Conservation (phyloP, 2,329 filamentous ascomycete species). For the Scorias spongiosa region DNA sequence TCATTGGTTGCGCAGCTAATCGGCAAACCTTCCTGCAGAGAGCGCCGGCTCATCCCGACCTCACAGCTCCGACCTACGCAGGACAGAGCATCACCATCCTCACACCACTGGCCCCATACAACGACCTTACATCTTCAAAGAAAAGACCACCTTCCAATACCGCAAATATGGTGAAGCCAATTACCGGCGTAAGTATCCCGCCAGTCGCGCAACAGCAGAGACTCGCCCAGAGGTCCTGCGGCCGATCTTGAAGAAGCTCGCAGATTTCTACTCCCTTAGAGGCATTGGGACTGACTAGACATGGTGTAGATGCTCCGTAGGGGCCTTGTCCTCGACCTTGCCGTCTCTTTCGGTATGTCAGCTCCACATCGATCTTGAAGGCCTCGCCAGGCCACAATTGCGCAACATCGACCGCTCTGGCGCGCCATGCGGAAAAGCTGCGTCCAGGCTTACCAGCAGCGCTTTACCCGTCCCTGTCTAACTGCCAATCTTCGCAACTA, state of each 20-base stretch:
- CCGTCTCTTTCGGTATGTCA: constrained; percentile 47
- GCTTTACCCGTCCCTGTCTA: too few relatives aligned
- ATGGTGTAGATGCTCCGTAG: constrained; percentile 46
- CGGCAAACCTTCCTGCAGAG: too few relatives aligned
- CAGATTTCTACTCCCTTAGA: too few relatives aligned
- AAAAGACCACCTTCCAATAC: constrained; percentile 1
- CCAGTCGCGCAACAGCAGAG: not conserved
- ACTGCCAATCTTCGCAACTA: not conserved
- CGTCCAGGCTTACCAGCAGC: too few relatives aligned
- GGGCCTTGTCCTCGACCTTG: constrained; percentile 50
- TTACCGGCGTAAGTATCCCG: constrained; percentile 32
- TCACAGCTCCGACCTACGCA: not conserved
- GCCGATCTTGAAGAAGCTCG: too few relatives aligned
- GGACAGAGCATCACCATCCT: not conserved
- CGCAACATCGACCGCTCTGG: too few relatives aligned
- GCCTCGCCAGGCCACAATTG: not conserved
- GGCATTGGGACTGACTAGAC: too few relatives aligned
- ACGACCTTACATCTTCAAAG: not conserved
- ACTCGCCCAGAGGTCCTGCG: not conserved
- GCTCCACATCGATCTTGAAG: not conserved
- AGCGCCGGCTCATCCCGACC: not conserved
- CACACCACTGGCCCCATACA: not conserved
- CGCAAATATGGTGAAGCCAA: constrained; percentile 31
- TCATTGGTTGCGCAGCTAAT: too few relatives aligned
- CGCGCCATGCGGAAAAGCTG: too few relatives aligned